Conservation (phyloP, 805 yeast species). For the Sugiyamaella chiloensis region DNA sequence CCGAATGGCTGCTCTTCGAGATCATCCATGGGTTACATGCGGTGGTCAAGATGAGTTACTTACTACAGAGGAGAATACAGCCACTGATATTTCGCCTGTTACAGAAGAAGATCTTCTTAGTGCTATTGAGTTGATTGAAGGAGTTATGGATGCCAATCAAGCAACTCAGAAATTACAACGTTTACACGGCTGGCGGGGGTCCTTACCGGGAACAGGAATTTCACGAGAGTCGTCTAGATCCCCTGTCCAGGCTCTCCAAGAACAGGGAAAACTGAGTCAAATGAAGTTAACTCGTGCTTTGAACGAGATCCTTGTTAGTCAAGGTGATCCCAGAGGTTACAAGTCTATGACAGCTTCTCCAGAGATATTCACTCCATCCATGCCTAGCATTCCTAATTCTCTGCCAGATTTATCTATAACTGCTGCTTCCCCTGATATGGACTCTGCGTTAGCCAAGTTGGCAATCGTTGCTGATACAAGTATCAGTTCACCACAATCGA, state of each 20-base stretch:
- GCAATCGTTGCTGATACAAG: no score
- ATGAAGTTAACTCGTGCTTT: constrained; percentile 32
- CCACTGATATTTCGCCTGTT: constrained; percentile 28
- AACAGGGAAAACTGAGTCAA: constrained; percentile 22
- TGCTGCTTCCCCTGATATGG: neutral
- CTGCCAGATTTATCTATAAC: neutral
- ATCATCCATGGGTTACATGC: constrained; percentile 62
- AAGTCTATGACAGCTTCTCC: constrained; percentile 2
- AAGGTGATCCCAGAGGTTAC: constrained; percentile 2
- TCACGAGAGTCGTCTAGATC: constrained; percentile 17
- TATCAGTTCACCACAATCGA: no score
- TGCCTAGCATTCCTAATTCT: neutral
- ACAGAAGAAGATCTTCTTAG: constrained; percentile 36
- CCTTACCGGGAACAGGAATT: constrained; percentile 10
- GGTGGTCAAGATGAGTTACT: constrained; percentile 35
- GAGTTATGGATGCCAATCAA: constrained; percentile 23
- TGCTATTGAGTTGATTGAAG: constrained; percentile 35
- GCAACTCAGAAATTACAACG: constrained; percentile 25
- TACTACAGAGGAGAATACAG: constrained; percentile 35
- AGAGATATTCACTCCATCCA: neutral
- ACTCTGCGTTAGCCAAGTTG: neutral
- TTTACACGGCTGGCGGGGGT: constrained; percentile 35
- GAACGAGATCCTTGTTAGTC: constrained; percentile 29
- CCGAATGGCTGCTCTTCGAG: constrained; percentile 66
- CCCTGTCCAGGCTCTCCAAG: constrained; percentile 2